Percentiles rank a stretch among this genome's conserved stretches.
These are phyloP conservation scores for Penicillium corylophilum DNA, from an alignment of 2,329 filamentous ascomycete genomes.

Conservation along the genomic window DNA sequence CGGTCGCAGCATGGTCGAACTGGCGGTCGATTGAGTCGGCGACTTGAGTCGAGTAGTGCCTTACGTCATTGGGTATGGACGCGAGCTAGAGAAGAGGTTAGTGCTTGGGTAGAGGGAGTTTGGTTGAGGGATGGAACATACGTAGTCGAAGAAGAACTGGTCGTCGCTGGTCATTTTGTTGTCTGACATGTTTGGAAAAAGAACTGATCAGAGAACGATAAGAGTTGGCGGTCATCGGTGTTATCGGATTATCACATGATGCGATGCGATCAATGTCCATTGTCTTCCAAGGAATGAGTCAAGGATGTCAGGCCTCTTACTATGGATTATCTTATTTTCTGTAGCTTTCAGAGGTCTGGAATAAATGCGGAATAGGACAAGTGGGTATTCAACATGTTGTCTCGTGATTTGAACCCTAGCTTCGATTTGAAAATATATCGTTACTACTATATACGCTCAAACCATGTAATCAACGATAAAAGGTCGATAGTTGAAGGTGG, in stretches of 20 bases:
- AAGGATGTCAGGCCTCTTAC: not conserved
- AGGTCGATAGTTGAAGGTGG: too few species aligned
- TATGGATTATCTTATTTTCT: too few species aligned
- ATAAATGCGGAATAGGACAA: too few species aligned
- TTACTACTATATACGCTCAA: too few species aligned
- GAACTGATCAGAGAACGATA: conserved; percentile 13
- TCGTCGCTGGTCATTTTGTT: conserved; percentile 73
- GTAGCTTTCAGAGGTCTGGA: not conserved
- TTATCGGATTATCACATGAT: conserved; percentile 5
- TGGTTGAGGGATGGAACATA: conserved; percentile 45
- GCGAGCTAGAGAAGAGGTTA: conserved; percentile 48
- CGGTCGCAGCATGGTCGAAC: conserved; percentile 71
- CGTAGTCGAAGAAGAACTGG: conserved; percentile 73
- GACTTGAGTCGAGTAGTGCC: conserved; percentile 67
- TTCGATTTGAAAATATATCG: too few species aligned
- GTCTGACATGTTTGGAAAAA: conserved; percentile 12
- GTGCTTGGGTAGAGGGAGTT: not conserved
- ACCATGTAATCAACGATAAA: too few species aligned
- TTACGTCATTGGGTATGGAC: conserved; percentile 64
- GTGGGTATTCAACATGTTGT: too few species aligned
- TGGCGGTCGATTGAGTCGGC: conserved; percentile 79
- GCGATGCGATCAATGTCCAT: not conserved
- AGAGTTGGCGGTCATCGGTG: conserved; percentile 15
- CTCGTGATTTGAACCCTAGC: too few species aligned
- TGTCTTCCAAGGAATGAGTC: not conserved